A percentile compares a stretch with the other conserved stretches of the same genome.
Evolutionary conservation across 768 basidiomycete genomes (phyloP).

Genomic region (Chalciporus piperatus): DNA sequence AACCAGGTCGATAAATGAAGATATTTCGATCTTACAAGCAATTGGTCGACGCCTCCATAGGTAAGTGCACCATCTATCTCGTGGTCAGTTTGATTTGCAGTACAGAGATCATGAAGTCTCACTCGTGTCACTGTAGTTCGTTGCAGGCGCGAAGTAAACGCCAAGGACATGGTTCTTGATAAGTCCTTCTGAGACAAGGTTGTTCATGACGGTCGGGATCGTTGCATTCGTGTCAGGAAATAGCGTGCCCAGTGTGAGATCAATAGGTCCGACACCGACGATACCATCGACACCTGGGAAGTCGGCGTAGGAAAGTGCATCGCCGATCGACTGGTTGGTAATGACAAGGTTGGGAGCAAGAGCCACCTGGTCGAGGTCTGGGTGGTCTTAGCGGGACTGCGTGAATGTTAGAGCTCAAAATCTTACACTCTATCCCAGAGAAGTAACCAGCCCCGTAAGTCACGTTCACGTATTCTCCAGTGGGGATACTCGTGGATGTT

Average conservation of each 20-base stretch:
- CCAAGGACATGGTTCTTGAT: slow-evolving; percentile 16
- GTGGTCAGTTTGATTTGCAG: background rate
- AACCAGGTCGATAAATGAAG: background rate
- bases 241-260: slow-evolving; percentile 14
- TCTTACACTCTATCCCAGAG: slow-evolving; percentile 36
- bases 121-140: slow-evolving; percentile 16
- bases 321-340: slow-evolving; percentile 29
- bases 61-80: slow-evolving; percentile 24
- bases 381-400: background rate
- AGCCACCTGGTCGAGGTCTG: slow-evolving; percentile 27
- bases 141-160: slow-evolving; percentile 23
- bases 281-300: slow-evolving; percentile 28
- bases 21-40: slow-evolving; percentile 10
- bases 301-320: slow-evolving; percentile 8
- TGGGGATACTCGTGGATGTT: slow-evolving; percentile 24
- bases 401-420: background rate
- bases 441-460: slow-evolving; percentile 14
- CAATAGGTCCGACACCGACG: slow-evolving; percentile 25
- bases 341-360: slow-evolving; percentile 25
- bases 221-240: background rate
- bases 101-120: background rate
- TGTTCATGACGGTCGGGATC: slow-evolving; percentile 27
- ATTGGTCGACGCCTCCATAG: slow-evolving; percentile 23
- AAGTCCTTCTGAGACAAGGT: slow-evolving; percentile 21
- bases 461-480: slow-evolving; percentile 17